phyloP scores from a whole-genome alignment of 164 flowering plant species.

The Akebia trifoliata region DNA sequence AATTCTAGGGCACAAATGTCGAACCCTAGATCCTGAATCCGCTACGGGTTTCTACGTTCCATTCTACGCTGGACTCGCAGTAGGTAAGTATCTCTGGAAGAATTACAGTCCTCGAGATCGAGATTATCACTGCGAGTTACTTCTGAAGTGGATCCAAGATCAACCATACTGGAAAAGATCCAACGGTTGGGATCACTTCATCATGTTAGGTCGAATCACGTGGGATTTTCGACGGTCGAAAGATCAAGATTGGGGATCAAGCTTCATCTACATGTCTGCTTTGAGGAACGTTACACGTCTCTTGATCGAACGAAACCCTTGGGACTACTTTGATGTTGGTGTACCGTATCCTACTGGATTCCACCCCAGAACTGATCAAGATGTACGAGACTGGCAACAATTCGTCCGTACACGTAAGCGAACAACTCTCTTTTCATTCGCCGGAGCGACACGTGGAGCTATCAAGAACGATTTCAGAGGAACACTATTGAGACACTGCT shows the following conservation, averaged over 20 bases:
- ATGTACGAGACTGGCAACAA: constrained; percentile 61
- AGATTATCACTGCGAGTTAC: constrained; percentile 47
- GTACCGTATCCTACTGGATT: constrained; percentile 96
- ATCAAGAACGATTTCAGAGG: constrained; percentile 68
- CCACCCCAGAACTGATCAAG: constrained; percentile 65
- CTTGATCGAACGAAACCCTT: constrained; percentile 77
- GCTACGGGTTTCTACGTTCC: constrained; percentile 87
- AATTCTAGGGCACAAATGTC: constrained; percentile 54
- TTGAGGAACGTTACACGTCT: constrained; percentile 80
- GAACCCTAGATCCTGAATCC: constrained; percentile 52
- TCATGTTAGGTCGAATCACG: constrained; percentile 71
- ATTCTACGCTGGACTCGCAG: constrained; percentile 83
- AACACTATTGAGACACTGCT: constrained; percentile 50
- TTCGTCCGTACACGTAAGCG: constrained; percentile 47
- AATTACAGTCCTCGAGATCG: constrained; percentile 40
- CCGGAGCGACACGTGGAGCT: constrained; percentile 61
- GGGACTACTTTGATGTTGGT: constrained; percentile 88
- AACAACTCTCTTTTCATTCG: constrained; percentile 58
- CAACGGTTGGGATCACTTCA: constrained; percentile 84
- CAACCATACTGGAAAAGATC: constrained; percentile 52
- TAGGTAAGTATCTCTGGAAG: constrained; percentile 61
- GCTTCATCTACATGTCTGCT: constrained; percentile 55
- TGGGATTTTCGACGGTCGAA: constrained; percentile 91
- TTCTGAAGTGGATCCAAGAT: constrained; percentile 55
- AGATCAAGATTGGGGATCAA: constrained; percentile 75